Evolutionary conservation across 371 early-diverging fungal species (phyloP), one percentile per base, ranked within the genome.

Genomic region (Circinella umbellata): DNA sequence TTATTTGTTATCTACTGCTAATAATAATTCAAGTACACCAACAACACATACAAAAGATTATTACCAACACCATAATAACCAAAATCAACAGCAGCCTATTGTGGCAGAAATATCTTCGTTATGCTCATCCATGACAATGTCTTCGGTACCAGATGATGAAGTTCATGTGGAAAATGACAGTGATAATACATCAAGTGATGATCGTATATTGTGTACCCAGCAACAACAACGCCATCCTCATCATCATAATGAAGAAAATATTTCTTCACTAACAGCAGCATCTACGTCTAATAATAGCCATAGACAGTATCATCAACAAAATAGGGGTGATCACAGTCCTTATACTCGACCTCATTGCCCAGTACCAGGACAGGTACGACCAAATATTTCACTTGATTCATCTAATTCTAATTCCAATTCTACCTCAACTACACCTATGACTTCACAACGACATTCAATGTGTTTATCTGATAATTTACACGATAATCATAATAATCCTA

Each of bases 311-410:
- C 47, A 49, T 18, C 35, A 17, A 61, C 34, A 54, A 66, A 39
- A 47, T 49, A 17, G 18, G 63, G 15, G 42, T 42, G 42, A 42
- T 11, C 65, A 62, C 10, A 71, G 72, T 64, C 73, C 74, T 49
- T 74, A 74, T 47, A 49, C 55, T 39, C 66, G 75, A 18, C 75
- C 75, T 3, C 69, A 68, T 64, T 74, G 75, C 46, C 75, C 75
- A 13, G 75, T 68, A 18, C 75, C 75, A 46, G 75, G 75, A 10
- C 75, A 74, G 49, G 42, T 68, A 11, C 71, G 75, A 8, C 70
- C 71, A 20, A 20, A 39, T 46, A 65, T 71, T n/a, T 51, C 70
- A 14, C 15, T 69, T 46, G 68, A 68, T 53, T 27, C 27, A 27
- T 27, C 27, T 27, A 27, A 27, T 27, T 27, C 27, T 27, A 27